Conservation (phyloP, 257 asterid genomes). For the Thymus quinquecostatus region DNA sequence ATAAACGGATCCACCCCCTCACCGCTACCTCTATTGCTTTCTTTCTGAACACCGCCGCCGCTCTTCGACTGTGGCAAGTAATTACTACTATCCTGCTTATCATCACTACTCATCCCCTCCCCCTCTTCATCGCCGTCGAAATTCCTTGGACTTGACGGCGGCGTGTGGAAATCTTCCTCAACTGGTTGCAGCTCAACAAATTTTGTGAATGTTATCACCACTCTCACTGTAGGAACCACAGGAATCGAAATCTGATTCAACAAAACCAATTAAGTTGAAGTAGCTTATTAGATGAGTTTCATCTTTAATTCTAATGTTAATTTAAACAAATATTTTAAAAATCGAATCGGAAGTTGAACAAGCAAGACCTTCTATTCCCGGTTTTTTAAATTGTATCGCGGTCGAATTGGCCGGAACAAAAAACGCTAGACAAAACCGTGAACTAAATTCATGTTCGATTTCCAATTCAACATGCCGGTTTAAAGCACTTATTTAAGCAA, state of each 20-base stretch:
- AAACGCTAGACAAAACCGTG: no score
- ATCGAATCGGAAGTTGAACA: neutral
- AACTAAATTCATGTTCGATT: no score
- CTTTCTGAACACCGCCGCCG: conserved; percentile 27
- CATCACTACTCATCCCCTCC: conserved; percentile 27
- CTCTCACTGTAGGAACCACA: conserved; percentile 89
- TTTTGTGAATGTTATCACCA: conserved; percentile 84
- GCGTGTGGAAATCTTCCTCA: conserved; percentile 66
- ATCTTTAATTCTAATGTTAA: no score
- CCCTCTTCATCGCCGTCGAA: conserved; percentile 33
- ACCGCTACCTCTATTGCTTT: conserved; percentile 8
- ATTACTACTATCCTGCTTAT: neutral
- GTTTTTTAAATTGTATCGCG: no score
- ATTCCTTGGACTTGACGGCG: conserved; percentile 72
- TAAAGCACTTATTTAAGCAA: no score
- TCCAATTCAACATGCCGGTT: no score
- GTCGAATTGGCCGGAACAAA: no score
- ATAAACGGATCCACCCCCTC: conserved; percentile 60
- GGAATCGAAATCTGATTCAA: conserved; percentile 80
- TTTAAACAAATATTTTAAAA: no score
- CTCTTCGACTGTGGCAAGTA: conserved; percentile 23
- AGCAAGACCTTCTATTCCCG: no score
- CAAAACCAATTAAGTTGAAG: neutral
- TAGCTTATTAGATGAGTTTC: no score
- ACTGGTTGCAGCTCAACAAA: conserved; percentile 66